Conservation (phyloP, 305 asterid species). For the Solanum hybrid region DNA sequence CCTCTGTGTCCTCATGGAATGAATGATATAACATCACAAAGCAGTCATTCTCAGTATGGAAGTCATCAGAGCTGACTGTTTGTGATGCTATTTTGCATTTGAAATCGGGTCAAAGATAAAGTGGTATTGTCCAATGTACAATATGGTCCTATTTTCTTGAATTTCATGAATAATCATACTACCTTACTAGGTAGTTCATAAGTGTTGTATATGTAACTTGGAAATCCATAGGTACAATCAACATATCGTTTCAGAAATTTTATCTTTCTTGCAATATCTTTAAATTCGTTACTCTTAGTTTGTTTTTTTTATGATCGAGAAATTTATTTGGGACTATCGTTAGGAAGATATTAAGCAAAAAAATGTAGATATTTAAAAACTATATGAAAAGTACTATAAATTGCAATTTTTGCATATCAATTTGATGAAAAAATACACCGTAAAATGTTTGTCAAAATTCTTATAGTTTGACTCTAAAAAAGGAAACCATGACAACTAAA, state of each 20-base stretch:
- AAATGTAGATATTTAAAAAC: too few relatives aligned
- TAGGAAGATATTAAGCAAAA: neutral
- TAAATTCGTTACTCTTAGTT: neutral
- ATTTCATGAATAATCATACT: neutral
- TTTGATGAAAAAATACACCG: neutral
- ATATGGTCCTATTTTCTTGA: neutral
- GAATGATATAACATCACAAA: conserved; percentile 41
- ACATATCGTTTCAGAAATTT: neutral
- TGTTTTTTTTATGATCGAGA: neutral
- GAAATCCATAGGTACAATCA: neutral
- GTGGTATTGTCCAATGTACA: neutral
- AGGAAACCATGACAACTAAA: too few relatives aligned
- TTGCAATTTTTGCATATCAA: neutral
- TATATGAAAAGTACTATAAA: too few relatives aligned
- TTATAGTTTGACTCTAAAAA: neutral
- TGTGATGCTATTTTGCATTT: conserved; percentile 44
- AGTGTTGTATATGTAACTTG: neutral
- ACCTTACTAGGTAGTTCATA: neutral
- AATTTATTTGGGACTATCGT: neutral
- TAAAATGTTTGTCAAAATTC: too few relatives aligned
- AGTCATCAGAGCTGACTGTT: conserved; percentile 40
- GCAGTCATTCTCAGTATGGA: conserved; percentile 44
- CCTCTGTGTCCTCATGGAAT: neutral
- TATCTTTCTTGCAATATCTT: neutral
- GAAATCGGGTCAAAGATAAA: neutral